Conservation (phyloP, 805 yeast genomes). For the Candida krabiensis region DNA sequence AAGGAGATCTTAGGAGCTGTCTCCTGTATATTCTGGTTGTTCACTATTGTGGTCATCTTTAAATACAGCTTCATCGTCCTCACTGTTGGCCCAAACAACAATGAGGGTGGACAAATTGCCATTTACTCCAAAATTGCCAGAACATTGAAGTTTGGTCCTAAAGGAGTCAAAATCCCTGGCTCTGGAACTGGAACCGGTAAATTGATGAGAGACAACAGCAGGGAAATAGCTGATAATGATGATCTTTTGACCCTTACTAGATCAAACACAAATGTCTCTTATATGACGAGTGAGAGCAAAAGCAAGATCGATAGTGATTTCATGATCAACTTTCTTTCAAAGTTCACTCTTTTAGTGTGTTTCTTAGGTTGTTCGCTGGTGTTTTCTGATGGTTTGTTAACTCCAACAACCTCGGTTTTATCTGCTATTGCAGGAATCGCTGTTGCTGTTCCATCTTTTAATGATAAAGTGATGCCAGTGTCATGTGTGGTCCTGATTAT, state of each 20-base stretch:
- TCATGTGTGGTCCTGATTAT: constrained; percentile 47
- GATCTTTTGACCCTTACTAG: constrained; percentile 36
- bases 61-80: constrained; percentile 54
- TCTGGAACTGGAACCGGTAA: constrained; percentile 9
- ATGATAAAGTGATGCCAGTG: constrained; percentile 43
- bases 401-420: constrained; percentile 64
- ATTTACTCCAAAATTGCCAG: constrained; percentile 58
- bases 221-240: constrained; percentile 23
- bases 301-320: constrained; percentile 16
- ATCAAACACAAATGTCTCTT: constrained; percentile 37
- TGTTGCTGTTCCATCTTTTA: constrained; percentile 47
- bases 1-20: constrained; percentile 49
- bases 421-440: constrained; percentile 58
- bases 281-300: constrained; percentile 1
- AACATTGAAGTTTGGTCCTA: constrained; percentile 45
- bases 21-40: constrained; percentile 55
- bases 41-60: constrained; percentile 51
- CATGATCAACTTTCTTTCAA: constrained; percentile 33
- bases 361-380: constrained; percentile 59
- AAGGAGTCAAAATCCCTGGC: constrained; percentile 45
- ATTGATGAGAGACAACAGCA: neutral
- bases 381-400: constrained; percentile 58
- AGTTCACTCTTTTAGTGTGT: constrained; percentile 38
- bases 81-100: constrained; percentile 52
- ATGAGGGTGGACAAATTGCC: constrained; percentile 68